A percentile compares a stretch with the other conserved stretches of the same genome.
Conservation (phyloP, 441 rosid genomes). For the Corymbia calophylla region DNA sequence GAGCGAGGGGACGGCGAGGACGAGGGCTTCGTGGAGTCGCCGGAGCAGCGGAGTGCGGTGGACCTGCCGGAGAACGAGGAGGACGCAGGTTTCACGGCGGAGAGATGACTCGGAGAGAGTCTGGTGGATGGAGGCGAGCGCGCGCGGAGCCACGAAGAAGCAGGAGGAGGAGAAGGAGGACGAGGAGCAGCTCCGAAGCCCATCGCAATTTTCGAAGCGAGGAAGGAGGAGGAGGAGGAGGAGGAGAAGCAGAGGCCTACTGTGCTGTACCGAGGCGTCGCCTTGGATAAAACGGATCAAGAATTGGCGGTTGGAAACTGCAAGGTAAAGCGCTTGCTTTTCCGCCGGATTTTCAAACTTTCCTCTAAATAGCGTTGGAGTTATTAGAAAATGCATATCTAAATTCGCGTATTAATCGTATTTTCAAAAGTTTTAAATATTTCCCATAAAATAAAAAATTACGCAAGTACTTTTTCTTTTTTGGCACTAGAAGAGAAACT, state of each 20-base stretch:
- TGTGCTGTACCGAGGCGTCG: not conserved
- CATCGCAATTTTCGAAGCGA: constrained; percentile 2
- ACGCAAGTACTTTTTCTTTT: not conserved
- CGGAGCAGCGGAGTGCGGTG: constrained; percentile 17
- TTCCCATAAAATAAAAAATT: not conserved
- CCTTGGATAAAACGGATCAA: not conserved
- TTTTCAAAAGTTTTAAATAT: not conserved
- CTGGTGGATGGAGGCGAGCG: not conserved
- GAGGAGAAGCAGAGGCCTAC: not conserved
- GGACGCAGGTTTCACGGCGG: not conserved
- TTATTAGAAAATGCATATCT: not conserved
- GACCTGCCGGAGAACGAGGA: not conserved
- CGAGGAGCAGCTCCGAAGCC: constrained; percentile 11
- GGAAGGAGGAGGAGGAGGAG: not conserved
- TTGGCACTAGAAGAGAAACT: not conserved
- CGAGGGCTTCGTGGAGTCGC: constrained; percentile 14
- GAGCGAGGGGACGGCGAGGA: constrained; percentile 17
- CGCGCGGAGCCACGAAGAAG: constrained; percentile 6
- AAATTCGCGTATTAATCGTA: not conserved
- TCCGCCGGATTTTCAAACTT: not conserved
- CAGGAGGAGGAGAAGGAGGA: constrained; percentile 15
- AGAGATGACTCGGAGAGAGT: not conserved
- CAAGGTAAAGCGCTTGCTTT: not conserved
- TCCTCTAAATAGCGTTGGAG: not conserved
- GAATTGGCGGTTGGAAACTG: not conserved